Evolutionary conservation across 768 basidiomycete species (phyloP).

Genomic region (Tremella fuciformis): DNA sequence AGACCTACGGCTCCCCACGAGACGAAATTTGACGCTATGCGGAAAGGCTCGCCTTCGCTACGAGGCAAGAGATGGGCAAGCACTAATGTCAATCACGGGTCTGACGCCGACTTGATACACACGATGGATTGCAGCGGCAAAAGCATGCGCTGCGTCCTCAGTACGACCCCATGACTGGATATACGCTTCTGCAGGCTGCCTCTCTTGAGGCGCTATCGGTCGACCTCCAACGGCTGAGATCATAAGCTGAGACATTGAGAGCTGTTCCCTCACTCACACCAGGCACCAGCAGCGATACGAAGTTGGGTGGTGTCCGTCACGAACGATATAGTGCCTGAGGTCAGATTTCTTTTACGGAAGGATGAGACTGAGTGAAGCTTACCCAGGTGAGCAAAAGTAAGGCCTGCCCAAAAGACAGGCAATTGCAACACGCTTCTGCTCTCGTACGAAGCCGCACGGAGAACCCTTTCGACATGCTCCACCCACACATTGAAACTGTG

Average conservation of each 20-base stretch:
- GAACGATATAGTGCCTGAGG: constrained; percentile 5
- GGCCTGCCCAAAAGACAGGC: constrained; percentile 8
- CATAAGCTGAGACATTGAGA: neutral
- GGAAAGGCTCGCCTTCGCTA: constrained; percentile 7
- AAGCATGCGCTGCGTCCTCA: constrained; percentile 6
- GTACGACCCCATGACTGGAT: constrained; percentile 2
- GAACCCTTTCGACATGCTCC: constrained; percentile 2
- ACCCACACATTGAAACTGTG: constrained; percentile 10
- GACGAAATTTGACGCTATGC: constrained; percentile 8
- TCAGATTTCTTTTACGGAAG: neutral
- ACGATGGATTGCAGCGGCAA: constrained; percentile 7
- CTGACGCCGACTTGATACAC: neutral
- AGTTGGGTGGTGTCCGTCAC: constrained; percentile 11
- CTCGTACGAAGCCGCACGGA: neutral
- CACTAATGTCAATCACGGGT: constrained; percentile 2
- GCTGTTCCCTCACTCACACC: neutral
- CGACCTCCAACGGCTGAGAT: constrained; percentile 5
- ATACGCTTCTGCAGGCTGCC: neutral
- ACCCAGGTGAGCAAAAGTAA: constrained; percentile 9
- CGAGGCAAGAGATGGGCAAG: constrained; percentile 6
- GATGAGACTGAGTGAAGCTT: neutral
- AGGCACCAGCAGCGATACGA: constrained; percentile 6
- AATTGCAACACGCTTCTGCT: neutral
- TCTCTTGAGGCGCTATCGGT: neutral
- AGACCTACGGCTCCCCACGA: constrained; percentile 6